A percentile compares a stretch with the other conserved stretches of the same genome.
Evolutionary conservation across 108 stramenopile species (phyloP).

Genomic region (Pseudonitzschia pungens): DNA sequence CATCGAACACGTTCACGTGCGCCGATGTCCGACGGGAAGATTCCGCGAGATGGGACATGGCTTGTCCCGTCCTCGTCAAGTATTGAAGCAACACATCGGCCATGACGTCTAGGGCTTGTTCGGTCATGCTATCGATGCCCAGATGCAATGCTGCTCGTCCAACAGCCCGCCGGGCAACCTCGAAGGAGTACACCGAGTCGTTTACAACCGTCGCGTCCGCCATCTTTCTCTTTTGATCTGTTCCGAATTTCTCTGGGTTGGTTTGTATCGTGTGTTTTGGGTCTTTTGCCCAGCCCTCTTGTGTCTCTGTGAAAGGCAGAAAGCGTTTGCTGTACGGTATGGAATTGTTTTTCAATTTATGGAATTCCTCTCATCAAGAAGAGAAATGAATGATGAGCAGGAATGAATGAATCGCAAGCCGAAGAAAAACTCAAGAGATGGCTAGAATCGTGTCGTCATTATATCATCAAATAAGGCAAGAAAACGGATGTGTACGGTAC

Average conservation of each 20-base stretch:
- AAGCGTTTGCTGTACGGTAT: neutral
- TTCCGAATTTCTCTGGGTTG: neutral
- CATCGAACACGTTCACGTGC: conserved; percentile 81
- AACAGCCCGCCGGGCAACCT: conserved; percentile 67
- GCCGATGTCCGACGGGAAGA: conserved; percentile 68
- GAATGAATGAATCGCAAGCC: neutral
- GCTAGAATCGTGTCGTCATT: conserved; percentile 5
- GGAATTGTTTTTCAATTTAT: too few species aligned
- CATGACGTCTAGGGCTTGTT: conserved; percentile 64
- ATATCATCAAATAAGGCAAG: neutral
- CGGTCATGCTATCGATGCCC: conserved; percentile 72
- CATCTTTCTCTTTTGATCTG: neutral
- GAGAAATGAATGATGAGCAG: too few species aligned
- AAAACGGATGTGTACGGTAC: too few species aligned
- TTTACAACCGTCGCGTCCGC: conserved; percentile 10
- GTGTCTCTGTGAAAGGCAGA: neutral
- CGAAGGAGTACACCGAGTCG: conserved; percentile 56
- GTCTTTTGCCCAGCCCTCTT: too few species aligned
- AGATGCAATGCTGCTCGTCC: conserved; percentile 82
- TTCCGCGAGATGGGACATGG: conserved; percentile 65
- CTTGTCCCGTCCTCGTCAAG: conserved; percentile 56
- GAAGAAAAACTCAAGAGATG: conserved; percentile 2
- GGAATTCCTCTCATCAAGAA: too few species aligned
- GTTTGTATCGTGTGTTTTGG: neutral
- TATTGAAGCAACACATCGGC: conserved; percentile 65